Base-by-base conservation (phyloP, 495 filamentous ascomycete genomes). In the Thermochaetoides thermophila region DNA sequence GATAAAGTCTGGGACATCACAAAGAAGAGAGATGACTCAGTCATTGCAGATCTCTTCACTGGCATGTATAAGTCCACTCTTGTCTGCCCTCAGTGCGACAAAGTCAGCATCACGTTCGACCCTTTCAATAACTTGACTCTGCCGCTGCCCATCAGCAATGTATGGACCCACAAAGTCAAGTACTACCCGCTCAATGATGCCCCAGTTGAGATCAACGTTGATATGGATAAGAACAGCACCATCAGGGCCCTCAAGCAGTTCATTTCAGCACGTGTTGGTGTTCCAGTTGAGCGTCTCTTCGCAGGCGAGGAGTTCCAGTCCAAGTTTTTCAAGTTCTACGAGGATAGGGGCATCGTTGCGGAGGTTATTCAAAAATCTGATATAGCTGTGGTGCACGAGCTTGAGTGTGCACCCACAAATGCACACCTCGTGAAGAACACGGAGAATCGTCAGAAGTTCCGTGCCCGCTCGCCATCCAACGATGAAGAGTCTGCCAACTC, bases 51-150 rank as follows among this genome's bases (percentile, higher is more conserved):
- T 48, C 65, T 97, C 4, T 96, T 97, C 52, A 85, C 81, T 28
- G 89, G 89, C 32, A 83, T 95, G 65, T 97, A 96, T 66, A 94
- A 95, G 61, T 95, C 87, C 17, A 96, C 87, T 4, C 69, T 97
- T 26, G 73, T 84, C 37, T 97, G 89, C 50, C 91, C 87, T 1
- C 71, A 61, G 7, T 97, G 89, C 50, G 68, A 78, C 35, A 97
- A 97, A 61, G 78, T 94, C 57, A 93, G 84, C 66, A 94, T 97
- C 40, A 97, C 89, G 4, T 96, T 97, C 44, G 89, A 97, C 58
- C 89, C 89, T 2, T 97, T 92, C 68, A 95, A 82, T 60, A 89
- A 84, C 37, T 56, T 96, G 19, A 94, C 91, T 0, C 60, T 97
- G 16, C 91, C 89, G 36, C 60, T 97, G 19, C 91, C 89, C 0